Evolutionary conservation across 2,329 filamentous ascomycete species (phyloP), one percentile per base, ranked within the genome.

Genomic region (Hymenoscyphus linearis): DNA sequence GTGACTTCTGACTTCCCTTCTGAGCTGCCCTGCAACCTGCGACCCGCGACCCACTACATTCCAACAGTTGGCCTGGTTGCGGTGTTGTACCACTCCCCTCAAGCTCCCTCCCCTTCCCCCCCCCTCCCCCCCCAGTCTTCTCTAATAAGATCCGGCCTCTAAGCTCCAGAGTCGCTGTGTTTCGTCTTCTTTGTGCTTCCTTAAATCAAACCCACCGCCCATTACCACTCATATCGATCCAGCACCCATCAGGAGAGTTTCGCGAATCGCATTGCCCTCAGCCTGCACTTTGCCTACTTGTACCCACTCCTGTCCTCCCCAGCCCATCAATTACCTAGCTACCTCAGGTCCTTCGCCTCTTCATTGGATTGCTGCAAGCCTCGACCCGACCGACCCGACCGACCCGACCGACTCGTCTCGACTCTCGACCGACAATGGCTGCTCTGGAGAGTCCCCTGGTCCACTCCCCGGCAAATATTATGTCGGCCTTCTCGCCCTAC

Each of bases 371-470:
- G 44, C 40, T 22, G n/a, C n/a, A 9, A 22, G n/a, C n/a, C n/a
- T n/a, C n/a, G n/a, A n/a, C n/a, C n/a, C n/a, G n/a, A n/a, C n/a
- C n/a, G n/a, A n/a, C n/a, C n/a, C n/a, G n/a, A n/a, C n/a, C n/a
- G n/a, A n/a, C n/a, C n/a, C n/a, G n/a, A n/a, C n/a, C n/a, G 31
- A 31, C 10, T 31, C 31, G 31, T 9, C 10, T 9, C 31, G 40
- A 22, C 44, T 59, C n/a, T n/a, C n/a, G n/a, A n/a, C n/a, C 58
- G 62, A 68, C 58, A 60, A 85, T 85, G 83, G 83, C 83, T 73
- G 83, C 83, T 73, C 78, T 86, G 72, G 81, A 85, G 75, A 84
- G 80, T 71, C 85, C 85, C 63, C 73, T 89, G 69, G 78, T 85
- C 70, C 82, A 84, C 64, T 88, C 86, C 64, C 82, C 82, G 62